Base-by-base conservation (phyloP, 768 basidiomycete genomes). In the Boletus vinaceobasis region DNA sequence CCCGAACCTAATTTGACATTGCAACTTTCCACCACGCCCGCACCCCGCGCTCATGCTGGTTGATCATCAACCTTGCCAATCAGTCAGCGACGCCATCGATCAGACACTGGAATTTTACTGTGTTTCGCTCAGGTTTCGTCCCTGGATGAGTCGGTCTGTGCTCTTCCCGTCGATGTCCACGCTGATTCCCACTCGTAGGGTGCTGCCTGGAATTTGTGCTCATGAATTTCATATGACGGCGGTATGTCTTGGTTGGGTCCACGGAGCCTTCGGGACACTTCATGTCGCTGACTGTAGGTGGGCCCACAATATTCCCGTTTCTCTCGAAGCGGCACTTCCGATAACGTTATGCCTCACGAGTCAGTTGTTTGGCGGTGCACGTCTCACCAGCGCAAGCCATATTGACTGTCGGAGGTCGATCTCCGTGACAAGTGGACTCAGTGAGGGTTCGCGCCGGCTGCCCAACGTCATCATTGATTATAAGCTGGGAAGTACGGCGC, bases 141-240 rank as follows among this genome's bases (percentile, higher is more conserved):
- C 56, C 57, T 40, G 56, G 31, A n/a, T 19, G 35, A 40, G 27
- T 33, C 35, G 27, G 32, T 32, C 48, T 17, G 10, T 46, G 17
- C 5, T 29, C 40, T 40, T 14, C 47, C 15, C 32, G 33, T 46
- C 27, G 43, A 42, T 46, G 43, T n/a, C 32, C 27, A 36, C 44
- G 10, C 40, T 37, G 48, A 55, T 58, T 43, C 56, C 39, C 50
- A 14, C 48, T 43, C 35, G 44, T 48, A 58, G 55, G 51, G 26
- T 50, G 17, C 35, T 33, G 29, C 43, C 27, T 32, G 44, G 44
- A 31, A 48, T 45, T 43, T 36, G 35, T 43, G 38, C 48, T 56
- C 44, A 50, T 55, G 44, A 53, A 60, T 55, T 63, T 52, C 52
- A 58, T 49, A 55, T 48, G n/a, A 43, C 48, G 8, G 29, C 43